Evolutionary conservation across 1,284 basidiomycete species (phyloP).

Genomic region (Naganishia cerealis): DNA sequence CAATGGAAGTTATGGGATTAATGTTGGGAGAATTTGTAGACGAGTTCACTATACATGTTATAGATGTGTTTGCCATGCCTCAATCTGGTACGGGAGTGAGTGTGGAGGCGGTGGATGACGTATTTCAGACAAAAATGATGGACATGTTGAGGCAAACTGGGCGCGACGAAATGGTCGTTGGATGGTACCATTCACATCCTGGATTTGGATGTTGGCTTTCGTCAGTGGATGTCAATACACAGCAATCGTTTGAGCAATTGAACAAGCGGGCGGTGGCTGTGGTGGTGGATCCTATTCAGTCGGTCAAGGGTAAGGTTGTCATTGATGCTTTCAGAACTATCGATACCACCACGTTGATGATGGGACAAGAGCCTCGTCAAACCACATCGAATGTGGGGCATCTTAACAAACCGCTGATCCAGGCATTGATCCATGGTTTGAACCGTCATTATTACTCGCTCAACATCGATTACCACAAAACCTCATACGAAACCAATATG

Average conservation of each 20-base stretch:
- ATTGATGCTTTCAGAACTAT: slow-evolving; percentile 99
- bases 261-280: slow-evolving; percentile 94
- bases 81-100: slow-evolving; percentile 98
- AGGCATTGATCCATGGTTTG: slow-evolving; percentile 90
- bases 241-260: slow-evolving; percentile 98
- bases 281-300: slow-evolving; percentile 98
- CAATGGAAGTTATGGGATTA: slow-evolving; percentile 99
- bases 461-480: not conserved
- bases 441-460: slow-evolving; percentile 84
- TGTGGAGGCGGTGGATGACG: slow-evolving; percentile 98
- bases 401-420: slow-evolving; percentile 97
- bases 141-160: slow-evolving; percentile 99
- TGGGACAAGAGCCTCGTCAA: slow-evolving; percentile 92
- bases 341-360: slow-evolving; percentile 73
- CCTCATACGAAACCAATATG: not conserved
- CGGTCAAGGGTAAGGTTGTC: slow-evolving; percentile 97
- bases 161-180: slow-evolving; percentile 95
- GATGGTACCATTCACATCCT: slow-evolving; percentile 99
- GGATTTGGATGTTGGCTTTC: slow-evolving; percentile 99
- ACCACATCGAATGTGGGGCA: slow-evolving; percentile 98
- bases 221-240: slow-evolving; percentile 98
- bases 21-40: slow-evolving; percentile 99
- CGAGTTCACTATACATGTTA: slow-evolving; percentile 94
- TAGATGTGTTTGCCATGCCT: slow-evolving; percentile 99
- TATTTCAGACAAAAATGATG: slow-evolving; percentile 98